Conservation (phyloP, 2,329 filamentous ascomycete species). For the Aspergillus candidus region DNA sequence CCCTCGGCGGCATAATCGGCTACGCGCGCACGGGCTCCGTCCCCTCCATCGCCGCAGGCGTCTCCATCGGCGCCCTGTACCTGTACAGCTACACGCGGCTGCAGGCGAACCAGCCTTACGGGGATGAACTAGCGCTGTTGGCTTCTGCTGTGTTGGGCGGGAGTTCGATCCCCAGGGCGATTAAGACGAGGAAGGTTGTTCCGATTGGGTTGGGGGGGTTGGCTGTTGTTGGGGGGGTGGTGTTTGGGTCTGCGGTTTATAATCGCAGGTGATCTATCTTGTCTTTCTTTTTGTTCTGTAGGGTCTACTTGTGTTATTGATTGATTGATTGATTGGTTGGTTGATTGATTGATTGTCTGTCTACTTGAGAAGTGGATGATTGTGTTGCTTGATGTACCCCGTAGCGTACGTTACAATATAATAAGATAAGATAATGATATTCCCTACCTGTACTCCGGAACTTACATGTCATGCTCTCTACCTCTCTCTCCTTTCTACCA, state of each 20-base stretch:
- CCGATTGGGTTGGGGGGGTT: constrained; percentile 72
- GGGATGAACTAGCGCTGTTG: constrained; percentile 80
- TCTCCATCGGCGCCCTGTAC: constrained; percentile 73
- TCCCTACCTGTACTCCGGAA: constrained; percentile 10
- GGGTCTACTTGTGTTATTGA: neutral
- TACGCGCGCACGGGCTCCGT: constrained; percentile 79
- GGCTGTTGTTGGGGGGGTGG: constrained; percentile 69
- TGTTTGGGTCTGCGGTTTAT: constrained; percentile 67
- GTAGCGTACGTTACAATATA: neutral
- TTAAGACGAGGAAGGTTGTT: constrained; percentile 77
- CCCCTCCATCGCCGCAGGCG: constrained; percentile 78
- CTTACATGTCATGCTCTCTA: constrained; percentile 3
- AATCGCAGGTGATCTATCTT: constrained; percentile 22
- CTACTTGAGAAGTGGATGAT: too few relatives aligned
- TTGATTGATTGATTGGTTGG: too few relatives aligned
- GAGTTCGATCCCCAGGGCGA: constrained; percentile 76
- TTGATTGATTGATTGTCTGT: too few relatives aligned
- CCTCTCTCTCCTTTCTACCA: too few relatives aligned
- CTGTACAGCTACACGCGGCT: constrained; percentile 76
- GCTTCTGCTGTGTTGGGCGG: constrained; percentile 81
- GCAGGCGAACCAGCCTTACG: constrained; percentile 68
- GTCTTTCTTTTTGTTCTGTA: neutral
- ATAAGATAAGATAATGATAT: neutral
- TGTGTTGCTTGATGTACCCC: neutral
- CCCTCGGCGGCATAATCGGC: constrained; percentile 79